Conservation (phyloP, 805 yeast genomes). For the Cyberlindnera mississippiensis region DNA sequence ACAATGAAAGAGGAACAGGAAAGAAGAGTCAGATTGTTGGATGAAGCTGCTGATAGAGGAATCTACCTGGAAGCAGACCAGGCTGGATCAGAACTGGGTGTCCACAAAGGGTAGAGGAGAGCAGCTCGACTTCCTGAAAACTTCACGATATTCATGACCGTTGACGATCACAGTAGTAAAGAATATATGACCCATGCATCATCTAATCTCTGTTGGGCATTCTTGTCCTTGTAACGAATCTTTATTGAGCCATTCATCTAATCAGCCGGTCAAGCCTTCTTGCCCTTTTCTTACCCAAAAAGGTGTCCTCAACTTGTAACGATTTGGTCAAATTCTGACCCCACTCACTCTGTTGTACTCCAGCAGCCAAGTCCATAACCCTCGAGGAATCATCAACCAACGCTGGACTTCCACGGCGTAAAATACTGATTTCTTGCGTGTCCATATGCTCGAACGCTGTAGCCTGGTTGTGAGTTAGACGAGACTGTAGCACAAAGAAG, state of each 20-base stretch:
- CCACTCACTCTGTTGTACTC: slow-evolving; percentile 25
- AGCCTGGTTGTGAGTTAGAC: not conserved
- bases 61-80: slow-evolving; percentile 36
- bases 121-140: not conserved
- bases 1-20: slow-evolving; percentile 31
- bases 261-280: slow-evolving; percentile 1
- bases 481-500: slow-evolving; percentile 6
- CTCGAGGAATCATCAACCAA: slow-evolving; percentile 17
- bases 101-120: slow-evolving; percentile 1
- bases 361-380: slow-evolving; percentile 21
- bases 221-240: no score
- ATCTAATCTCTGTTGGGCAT: no score
- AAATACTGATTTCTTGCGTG: slow-evolving; percentile 12
- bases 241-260: not conserved
- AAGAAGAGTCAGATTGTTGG: slow-evolving; percentile 34
- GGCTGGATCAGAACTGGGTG: slow-evolving; percentile 11
- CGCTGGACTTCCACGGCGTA: slow-evolving; percentile 19
- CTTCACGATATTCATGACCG: not conserved
- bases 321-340: slow-evolving; percentile 15
- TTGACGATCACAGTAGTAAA: not conserved
- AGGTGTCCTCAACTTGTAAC: slow-evolving; percentile 20
- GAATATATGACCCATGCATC: no score
- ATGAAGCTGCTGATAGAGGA: slow-evolving; percentile 44
- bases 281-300: slow-evolving; percentile 9
- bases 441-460: slow-evolving; percentile 14